phyloP scores from a whole-genome alignment of 192 early-diverging fungal species.

The Oehlia diaphana region DNA sequence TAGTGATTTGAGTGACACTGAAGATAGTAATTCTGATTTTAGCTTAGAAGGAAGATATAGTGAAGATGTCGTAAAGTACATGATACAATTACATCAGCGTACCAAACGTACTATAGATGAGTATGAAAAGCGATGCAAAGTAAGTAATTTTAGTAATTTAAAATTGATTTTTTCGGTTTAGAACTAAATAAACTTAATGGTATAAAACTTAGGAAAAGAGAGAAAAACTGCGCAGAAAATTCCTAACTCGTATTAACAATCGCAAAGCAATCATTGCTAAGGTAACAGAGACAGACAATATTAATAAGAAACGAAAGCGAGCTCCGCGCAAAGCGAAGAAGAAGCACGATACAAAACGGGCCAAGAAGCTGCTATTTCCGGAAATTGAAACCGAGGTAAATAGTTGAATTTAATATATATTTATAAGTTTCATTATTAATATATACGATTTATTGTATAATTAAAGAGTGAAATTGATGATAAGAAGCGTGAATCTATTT shows the following conservation, averaged over 20 bases:
- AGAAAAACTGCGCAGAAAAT: constrained; percentile 31
- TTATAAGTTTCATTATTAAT: not conserved
- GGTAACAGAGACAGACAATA: not conserved
- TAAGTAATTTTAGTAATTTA: not conserved
- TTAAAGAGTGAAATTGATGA: constrained; percentile 26
- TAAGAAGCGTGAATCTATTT: not conserved
- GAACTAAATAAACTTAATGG: not conserved
- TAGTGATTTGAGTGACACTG: constrained; percentile 18
- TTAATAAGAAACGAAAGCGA: not conserved
- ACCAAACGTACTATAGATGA: constrained; percentile 39
- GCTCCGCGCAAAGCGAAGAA: constrained; percentile 1
- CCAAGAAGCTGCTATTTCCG: too few relatives aligned
- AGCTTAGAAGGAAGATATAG: constrained; percentile 25
- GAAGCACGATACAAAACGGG: constrained; percentile 11
- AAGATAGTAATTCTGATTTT: constrained; percentile 2
- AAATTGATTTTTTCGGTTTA: not conserved
- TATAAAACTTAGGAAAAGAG: constrained; percentile 27
- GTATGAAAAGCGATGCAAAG: constrained; percentile 37
- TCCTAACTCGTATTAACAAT: constrained; percentile 31
- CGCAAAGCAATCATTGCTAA: not conserved
- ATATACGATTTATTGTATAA: not conserved
- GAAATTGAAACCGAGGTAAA: not conserved
- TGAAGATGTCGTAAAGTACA: constrained; percentile 42
- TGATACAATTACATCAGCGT: constrained; percentile 42
- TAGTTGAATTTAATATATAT: not conserved